phyloP scores from a whole-genome alignment of 2,329 filamentous ascomycete genomes.

The Juglanconis oblonga region DNA sequence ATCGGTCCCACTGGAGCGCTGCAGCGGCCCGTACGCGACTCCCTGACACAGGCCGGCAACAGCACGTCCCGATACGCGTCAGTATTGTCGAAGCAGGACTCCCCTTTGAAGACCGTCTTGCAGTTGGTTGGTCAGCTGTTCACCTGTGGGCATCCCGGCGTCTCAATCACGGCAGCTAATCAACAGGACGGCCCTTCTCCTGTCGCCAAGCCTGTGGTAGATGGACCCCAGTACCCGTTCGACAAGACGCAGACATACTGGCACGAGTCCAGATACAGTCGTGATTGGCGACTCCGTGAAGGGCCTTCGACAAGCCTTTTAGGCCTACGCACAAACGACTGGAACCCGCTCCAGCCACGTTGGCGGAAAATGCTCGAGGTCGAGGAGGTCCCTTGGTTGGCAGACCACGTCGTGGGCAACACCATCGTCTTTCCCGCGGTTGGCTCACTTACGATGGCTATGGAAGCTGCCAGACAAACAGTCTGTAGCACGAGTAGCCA shows the following conservation, averaged over 20 bases:
- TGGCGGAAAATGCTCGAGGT: conserved; percentile 9
- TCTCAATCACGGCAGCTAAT: too few relatives aligned
- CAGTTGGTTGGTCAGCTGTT: too few relatives aligned
- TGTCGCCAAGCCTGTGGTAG: neutral
- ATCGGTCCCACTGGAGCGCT: too few relatives aligned
- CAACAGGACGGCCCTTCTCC: too few relatives aligned
- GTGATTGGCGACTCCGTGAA: conserved; percentile 31
- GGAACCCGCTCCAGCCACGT: neutral
- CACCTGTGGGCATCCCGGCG: too few relatives aligned
- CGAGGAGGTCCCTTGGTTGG: conserved; percentile 39
- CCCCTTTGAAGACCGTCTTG: too few relatives aligned
- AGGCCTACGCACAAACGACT: neutral
- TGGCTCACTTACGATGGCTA: conserved; percentile 32
- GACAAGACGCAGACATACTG: neutral
- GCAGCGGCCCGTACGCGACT: too few relatives aligned
- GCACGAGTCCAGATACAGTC: conserved; percentile 18
- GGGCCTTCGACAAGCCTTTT: conserved; percentile 26
- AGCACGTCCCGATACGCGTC: too few relatives aligned
- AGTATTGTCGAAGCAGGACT: too few relatives aligned
- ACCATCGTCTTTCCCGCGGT: conserved; percentile 24
- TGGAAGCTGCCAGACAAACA: conserved; percentile 24
- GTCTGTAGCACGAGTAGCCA: neutral
- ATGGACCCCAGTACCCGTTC: neutral
- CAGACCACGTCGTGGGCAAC: conserved; percentile 39
- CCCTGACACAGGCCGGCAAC: too few relatives aligned